Evolutionary conservation across 805 yeast genomes (phyloP), one percentile per base, ranked within the genome.

Genomic region (Tetrapisispora nanseiensis): DNA sequence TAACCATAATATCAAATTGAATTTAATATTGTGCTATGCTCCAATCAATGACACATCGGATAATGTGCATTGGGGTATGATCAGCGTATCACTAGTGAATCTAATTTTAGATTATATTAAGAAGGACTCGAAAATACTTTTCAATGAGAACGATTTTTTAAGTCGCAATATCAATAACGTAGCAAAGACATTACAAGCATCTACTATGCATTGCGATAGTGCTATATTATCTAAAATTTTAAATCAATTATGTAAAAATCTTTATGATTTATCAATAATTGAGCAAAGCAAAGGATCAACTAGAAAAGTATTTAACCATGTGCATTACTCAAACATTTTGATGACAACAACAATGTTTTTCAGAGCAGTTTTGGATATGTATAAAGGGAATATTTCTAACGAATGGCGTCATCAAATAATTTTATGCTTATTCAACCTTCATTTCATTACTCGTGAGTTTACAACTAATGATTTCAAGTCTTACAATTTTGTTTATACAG

Each of bases 401-500:
- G 22, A 34, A 8, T 48, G 51, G 55, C 48, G 46, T 30, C 33
- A 37, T 9, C 50, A 47, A 27, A 45, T 47, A 11, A 30, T 53
- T 1, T 30, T 48, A 22, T 45, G 50, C n/a, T 37, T 59, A 6
- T 55, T 43, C 37, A 40, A 46, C 34, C 21, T 53, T 15, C 49
- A 54, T 41, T 60, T 55, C 33, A 55, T 60, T 24, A 41, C 50
- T 2, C 27, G 40, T 3, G 55, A 51, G 38, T 51, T 59, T 39
- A 63, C 64, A 2, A 40, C 45, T 0, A 37, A 37, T 4, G 64
- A 60, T 1, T 59, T 61, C 32, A 48, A 52, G 27, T 46, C 57
- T 6, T 61, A 58, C 37, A 56, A 54, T 29, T 50, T 48, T 24
- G 50, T 57, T 18, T 50, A 54, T 34, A 51, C 53, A 8, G 33